Evolutionary conservation across 768 basidiomycete genomes (phyloP), one percentile per base, ranked within the genome.

Genomic region (Pleurotus sapidus): DNA sequence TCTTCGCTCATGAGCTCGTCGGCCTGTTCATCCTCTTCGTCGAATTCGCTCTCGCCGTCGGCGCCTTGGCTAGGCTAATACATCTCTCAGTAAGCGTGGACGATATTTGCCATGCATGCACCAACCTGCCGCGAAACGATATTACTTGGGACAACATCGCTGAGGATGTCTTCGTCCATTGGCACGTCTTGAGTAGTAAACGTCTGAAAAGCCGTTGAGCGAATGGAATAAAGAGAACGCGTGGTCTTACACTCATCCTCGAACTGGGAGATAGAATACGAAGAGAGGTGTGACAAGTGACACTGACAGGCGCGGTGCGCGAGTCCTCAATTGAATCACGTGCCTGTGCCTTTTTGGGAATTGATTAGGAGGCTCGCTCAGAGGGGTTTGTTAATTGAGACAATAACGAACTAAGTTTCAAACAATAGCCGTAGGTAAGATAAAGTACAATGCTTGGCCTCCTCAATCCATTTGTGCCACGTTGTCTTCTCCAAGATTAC

Each of bases 141-240:
- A 68, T 93, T 92, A 69, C 88, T 90, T 2, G 94, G 94, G 6
- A 96, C 87, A 57, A 95, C 84, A 69, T 96, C 94, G 65, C 90
- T 92, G 59, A 97, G 80, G 49, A 93, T 87, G 70, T 95, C 94
- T 54, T 94, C 93, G 9, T 83, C 80, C 68, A 74, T 75, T 23
- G 71, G 37, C 9, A 54, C 23, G 23, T 54, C 51, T 18, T 54
- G 51, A n/a, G 39, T 42, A 5, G 51, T 54, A 25, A 54, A 54
- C 12, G 51, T 30, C 51, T 54, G 27, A 15, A 27, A 20, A 34
- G 0, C 15, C 20, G 38, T 48, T 24, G 24, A 25, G 18, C 14
- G 18, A 20, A 25, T 2, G n/a, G 8, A 48, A 20, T 48, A 25
- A 14, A 6, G 23, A 18, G 23, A 20, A 15, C 24, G 37, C 14